Evolutionary conservation across 1,284 basidiomycete genomes (phyloP), one percentile per base, ranked within the genome.

Genomic region (Xanthoconium separans): DNA sequence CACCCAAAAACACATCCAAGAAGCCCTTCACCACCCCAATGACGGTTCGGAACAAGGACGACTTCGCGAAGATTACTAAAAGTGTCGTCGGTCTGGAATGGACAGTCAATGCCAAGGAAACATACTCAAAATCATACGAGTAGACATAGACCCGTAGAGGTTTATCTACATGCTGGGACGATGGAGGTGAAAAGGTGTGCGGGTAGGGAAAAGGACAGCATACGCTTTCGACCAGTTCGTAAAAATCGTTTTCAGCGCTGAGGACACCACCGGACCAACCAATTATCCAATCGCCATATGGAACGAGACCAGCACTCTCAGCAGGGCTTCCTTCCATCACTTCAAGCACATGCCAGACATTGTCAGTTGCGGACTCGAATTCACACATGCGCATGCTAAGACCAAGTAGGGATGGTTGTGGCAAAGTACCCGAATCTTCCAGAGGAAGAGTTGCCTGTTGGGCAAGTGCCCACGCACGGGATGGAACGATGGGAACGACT

Each of bases 281-380:
- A 63, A 89, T 83, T 55, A 95, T 87, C 79, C 89, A 95, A 73
- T 95, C 91, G 6, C 92, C 92, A 68, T 87, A 93, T 4, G 91
- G 91, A 16, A 94, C 91, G 3, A 94, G 77, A 2, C 91, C 91
- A 37, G 87, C 86, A 61, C 84, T 89, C 76, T 98, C 95, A 6
- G 96, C 96, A 9, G 97, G 97, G 57, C 91, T 94, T 18, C 94
- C 95, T 71, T 98, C 95, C 36, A 97, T 75, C 9, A 99, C 94
- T 69, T 99, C 97, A 48, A 99, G 78, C 44, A 99, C 94, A 72
- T 99, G 96, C 95, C 96, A 99, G 8, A 98, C 94, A 60, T 91
- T 94, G 67, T 97, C 93, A 22, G 93, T 77, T 16, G 94, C 90
- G 49, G 84, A 80, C 61, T 93, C 89, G 7, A 94, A 94, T 66